Evolutionary conservation across 257 asterid species (phyloP).

Genomic region (Solanum chiquidenum): DNA sequence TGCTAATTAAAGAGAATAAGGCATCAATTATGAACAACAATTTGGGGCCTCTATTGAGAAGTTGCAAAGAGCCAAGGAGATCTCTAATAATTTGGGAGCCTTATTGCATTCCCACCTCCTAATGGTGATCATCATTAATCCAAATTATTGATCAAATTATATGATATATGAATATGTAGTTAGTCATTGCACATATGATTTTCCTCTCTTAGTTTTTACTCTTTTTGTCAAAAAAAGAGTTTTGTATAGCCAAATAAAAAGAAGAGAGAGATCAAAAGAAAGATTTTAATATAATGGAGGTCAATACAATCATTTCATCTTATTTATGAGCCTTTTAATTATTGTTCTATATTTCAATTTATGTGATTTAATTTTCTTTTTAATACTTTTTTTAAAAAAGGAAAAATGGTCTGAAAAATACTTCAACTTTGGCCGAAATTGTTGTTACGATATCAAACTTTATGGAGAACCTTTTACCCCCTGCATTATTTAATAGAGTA

Average conservation of each 20-base stretch:
- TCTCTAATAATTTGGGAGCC: conserved; percentile 49
- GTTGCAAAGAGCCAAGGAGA: conserved; percentile 58
- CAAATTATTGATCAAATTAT: background rate
- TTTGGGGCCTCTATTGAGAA: conserved; percentile 27
- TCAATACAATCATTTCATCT: background rate
- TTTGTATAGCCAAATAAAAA: conserved; percentile 10
- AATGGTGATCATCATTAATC: conserved; percentile 5
- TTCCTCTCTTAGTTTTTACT: conserved; percentile 8
- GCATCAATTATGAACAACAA: conserved; percentile 1
- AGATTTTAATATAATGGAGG: background rate
- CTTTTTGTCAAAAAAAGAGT: conserved; percentile 1
- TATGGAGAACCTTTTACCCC: too few relatives aligned
- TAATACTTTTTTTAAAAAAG: too few relatives aligned
- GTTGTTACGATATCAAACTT: too few relatives aligned
- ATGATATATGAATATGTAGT: background rate
- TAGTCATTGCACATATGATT: background rate
- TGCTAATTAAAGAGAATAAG: conserved; percentile 30
- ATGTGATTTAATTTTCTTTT: background rate
- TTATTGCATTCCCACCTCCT: conserved; percentile 68
- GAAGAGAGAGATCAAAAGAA: background rate
- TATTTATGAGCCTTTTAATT: background rate
- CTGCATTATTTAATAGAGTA: too few relatives aligned
- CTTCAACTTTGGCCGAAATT: too few relatives aligned
- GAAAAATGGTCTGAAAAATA: too few relatives aligned
- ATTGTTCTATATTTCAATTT: background rate